Base-by-base conservation (phyloP, 768 basidiomycete species). In the Zangia roseola region DNA sequence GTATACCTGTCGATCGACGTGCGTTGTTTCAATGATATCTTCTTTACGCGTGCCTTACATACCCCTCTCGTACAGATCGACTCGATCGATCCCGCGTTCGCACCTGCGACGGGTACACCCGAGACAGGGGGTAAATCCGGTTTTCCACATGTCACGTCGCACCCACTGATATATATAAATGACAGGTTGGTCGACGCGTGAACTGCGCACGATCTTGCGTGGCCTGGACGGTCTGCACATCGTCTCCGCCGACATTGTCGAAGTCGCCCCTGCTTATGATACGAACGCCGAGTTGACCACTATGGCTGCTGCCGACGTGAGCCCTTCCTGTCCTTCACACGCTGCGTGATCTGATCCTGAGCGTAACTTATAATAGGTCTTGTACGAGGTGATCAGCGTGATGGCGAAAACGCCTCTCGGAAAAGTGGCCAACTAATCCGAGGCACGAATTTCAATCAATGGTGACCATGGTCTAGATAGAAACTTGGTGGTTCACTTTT, bases 181-280 rank as follows among this genome's bases (percentile, higher is more conserved):
- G 4, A 6, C 31, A 67, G 67, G 65, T 10, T 91, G 88, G 89
- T 85, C 88, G 5, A 89, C 88, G 7, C 83, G 90, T 49, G 89
- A 92, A 67, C 70, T 91, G 43, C 82, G 86, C 41, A 81, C 83
- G 7, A 87, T 91, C 59, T 67, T 91, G 49, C 74, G 88, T 40
- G 88, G 89, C 17, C 68, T 92, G 13, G 83, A 84, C 45, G 88
- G 88, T 13, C 72, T 91, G 43, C 73, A 81, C 50, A 83, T 92
- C 52, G 86, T 91, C 39, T 88, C 83, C 31, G 86, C 84, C 9
- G 90, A 92, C 62, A 81, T 92, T 37, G 90, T 92, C 39, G 90
- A 92, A 62, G 90, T 91, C 20, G 84, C 87, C 2, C 90, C 89
- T 14, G 86, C 88, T 6, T 89, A 91, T 60, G 88, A 89, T 51